Base-by-base conservation (phyloP, 805 yeast species). In the Teunomyces atbi region DNA sequence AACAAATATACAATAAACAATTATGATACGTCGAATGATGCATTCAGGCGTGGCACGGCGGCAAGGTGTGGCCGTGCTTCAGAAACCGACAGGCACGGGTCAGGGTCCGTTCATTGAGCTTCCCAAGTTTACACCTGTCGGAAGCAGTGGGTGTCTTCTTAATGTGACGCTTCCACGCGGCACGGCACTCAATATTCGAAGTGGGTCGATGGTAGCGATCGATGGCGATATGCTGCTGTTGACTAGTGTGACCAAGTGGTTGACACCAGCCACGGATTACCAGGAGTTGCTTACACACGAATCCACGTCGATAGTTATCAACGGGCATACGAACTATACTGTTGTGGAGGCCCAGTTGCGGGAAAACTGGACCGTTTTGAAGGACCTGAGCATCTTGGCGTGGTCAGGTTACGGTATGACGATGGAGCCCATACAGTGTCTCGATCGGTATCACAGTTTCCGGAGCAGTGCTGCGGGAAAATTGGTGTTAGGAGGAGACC, bases 21-120 rank as follows among this genome's bases (percentile, higher is more conserved):
- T 6, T 34, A 30, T 19, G 7, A 18, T 36, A 15, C 39, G 39
- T 21, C 39, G 39, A 11, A 12, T 36, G 15, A 13, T 36, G 12
- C 39, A 36, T 20, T 36, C 39, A 12, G 23, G 28, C n/a, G 27
- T 13, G 5, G 16, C 12, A 6, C 39, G 39, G 28, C 28, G 10
- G 26, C 39, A 36, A 11, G n/a, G 15, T 5, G 18, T 21, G 10
- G 28, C 15, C 13, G 13, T 15, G 10, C n/a, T 36, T 21, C 39
- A 36, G 39, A 60, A 37, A 40, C 74, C 77, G 1, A 56, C 53
- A n/a, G 67, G 66, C 3, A 70, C 79, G 0, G 79, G 78, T 0
- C 57, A 55, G 13, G 81, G 78, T 1, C 77, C 79, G 6, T 75
- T 74, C 52, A 64, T 67, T 20, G 78, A 73, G 47, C 61, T 75